Conservation (phyloP, 805 yeast genomes). For the Peterozyma toletana region DNA sequence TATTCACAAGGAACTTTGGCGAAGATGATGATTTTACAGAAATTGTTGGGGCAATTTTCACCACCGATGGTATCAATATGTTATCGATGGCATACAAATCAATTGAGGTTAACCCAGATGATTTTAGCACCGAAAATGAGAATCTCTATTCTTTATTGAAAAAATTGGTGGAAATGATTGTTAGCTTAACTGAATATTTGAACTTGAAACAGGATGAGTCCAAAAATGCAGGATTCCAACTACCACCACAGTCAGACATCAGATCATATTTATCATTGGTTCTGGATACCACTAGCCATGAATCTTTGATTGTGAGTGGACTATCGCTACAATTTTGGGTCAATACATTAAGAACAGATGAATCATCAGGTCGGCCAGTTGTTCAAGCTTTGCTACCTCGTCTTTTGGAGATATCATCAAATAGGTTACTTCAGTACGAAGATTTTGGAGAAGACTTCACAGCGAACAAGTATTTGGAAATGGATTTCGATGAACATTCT, state of each 20-base stretch:
- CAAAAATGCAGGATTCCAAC: conserved; percentile 13
- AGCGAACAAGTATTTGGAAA: conserved; percentile 61
- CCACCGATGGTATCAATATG: conserved; percentile 64
- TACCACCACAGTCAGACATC: conserved; percentile 43
- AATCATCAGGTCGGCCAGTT: conserved; percentile 49
- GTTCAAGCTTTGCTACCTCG: conserved; percentile 55
- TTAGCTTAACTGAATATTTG: conserved; percentile 74
- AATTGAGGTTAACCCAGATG: conserved; percentile 57
- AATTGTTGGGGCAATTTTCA: conserved; percentile 74
- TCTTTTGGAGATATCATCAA: conserved; percentile 68
- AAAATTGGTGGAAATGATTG: conserved; percentile 90
- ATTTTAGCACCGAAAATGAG: conserved; percentile 53
- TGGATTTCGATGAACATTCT: conserved; percentile 83
- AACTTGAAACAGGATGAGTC: conserved; percentile 28
- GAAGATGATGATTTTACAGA: conserved; percentile 64
- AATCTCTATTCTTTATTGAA: conserved; percentile 73
- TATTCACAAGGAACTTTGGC: conserved; percentile 73
- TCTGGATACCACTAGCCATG: conserved; percentile 72
- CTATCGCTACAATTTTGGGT: conserved; percentile 94
- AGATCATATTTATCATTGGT: conserved; percentile 67
- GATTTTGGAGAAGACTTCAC: conserved; percentile 58
- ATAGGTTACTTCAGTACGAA: conserved; percentile 68
- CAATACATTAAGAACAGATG: conserved; percentile 75
- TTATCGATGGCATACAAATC: conserved; percentile 56
- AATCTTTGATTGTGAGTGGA: conserved; percentile 85